Percentiles rank a stretch among this genome's conserved stretches.
Conservation (phyloP, 2,329 filamentous ascomycete genomes). For the Colletotrichum chlorophyti region DNA sequence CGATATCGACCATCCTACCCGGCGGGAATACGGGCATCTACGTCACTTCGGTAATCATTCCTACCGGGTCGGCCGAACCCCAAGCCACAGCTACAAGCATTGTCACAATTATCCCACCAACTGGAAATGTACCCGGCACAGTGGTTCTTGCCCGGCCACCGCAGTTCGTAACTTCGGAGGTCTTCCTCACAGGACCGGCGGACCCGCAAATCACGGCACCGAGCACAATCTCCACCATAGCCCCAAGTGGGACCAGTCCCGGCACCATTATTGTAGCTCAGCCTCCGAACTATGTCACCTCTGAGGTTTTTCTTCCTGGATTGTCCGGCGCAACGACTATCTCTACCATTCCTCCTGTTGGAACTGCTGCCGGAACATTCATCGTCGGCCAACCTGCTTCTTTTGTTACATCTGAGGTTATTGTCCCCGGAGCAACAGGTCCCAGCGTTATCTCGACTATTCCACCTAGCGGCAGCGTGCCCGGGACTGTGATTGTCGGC, state of each 20-base stretch:
- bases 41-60: background rate
- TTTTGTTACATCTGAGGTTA: background rate
- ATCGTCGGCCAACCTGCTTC: constrained; percentile 11
- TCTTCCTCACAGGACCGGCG: background rate
- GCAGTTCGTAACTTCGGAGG: background rate
- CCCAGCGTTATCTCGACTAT: background rate
- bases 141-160: background rate
- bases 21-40: background rate
- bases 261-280: constrained; percentile 13
- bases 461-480: constrained; percentile 1
- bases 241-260: background rate
- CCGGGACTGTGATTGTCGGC: constrained; percentile 8
- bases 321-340: constrained; percentile 1
- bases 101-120: background rate
- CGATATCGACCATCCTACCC: constrained; percentile 5
- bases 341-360: background rate
- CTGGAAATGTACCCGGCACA: constrained; percentile 3
- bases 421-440: background rate
- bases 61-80: background rate
- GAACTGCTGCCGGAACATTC: constrained; percentile 15
- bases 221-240: constrained; percentile 2
- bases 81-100: background rate
- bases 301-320: background rate
- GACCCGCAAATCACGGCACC: constrained; percentile 4
- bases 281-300: background rate